These are phyloP conservation scores for Cutaneotrichosporon cavernicola DNA, from an alignment of 1,284 basidiomycete genomes.

Conservation along the genomic window DNA sequence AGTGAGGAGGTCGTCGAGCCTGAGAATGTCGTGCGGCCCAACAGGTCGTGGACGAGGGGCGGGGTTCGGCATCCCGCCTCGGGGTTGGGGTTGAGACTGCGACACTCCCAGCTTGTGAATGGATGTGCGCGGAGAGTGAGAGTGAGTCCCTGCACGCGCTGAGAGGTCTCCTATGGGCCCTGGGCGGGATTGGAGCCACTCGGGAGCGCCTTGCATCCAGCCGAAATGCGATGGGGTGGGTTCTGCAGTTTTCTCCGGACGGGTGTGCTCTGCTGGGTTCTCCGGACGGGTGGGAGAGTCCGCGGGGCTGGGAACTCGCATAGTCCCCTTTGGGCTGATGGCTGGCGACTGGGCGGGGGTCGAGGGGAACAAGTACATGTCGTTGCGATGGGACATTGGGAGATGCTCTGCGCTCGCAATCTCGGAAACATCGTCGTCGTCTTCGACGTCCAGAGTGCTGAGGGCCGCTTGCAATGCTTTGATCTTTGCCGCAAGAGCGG, in stretches of 20 bases:
- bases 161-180: neutral
- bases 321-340: neutral
- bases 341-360: neutral
- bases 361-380: neutral
- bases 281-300: neutral
- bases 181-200: neutral
- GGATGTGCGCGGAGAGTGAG: neutral
- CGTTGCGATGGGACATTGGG: neutral
- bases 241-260: neutral
- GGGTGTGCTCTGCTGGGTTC: neutral
- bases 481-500: constrained; percentile 5
- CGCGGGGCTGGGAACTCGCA: neutral
- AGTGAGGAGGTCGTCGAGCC: neutral
- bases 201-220: neutral
- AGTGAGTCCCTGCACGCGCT: neutral
- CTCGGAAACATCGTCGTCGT: neutral
- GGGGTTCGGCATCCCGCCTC: neutral
- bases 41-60: neutral
- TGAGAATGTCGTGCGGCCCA: neutral
- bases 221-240: neutral
- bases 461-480: constrained; percentile 3
- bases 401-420: neutral
- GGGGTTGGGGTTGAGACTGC: neutral
- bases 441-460: neutral
- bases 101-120: neutral